Evolutionary conservation across 2,329 filamentous ascomycete species (phyloP).

Genomic region (Aspergillus costaricaensis): DNA sequence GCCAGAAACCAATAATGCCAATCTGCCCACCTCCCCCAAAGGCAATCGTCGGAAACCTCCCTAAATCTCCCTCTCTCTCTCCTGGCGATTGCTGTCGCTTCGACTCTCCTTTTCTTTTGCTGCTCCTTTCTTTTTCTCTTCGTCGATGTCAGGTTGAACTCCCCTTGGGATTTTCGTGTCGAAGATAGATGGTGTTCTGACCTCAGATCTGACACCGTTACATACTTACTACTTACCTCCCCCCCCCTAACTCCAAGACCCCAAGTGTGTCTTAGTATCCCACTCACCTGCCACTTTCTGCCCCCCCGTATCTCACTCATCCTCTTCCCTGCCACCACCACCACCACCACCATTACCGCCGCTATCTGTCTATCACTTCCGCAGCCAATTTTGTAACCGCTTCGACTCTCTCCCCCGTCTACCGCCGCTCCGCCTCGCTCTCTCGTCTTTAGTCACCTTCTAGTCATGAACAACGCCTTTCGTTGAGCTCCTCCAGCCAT

Average conservation of each 20-base stretch:
- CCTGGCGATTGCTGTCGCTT: background rate
- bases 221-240: slow-evolving; percentile 1
- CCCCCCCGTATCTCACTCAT: slow-evolving; percentile 6
- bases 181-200: background rate
- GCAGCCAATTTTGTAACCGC: slow-evolving; percentile 16
- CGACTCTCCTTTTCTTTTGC: background rate
- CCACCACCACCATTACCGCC: slow-evolving; percentile 13
- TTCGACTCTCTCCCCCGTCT: slow-evolving; percentile 6
- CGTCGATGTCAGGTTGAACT: background rate
- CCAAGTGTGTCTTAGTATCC: slow-evolving; percentile 10
- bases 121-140: background rate
- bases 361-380: slow-evolving; percentile 12
- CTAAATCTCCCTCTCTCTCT: slow-evolving; percentile 7
- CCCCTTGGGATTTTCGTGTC: background rate
- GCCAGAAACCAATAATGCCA: background rate
- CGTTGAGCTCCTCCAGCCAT: slow-evolving; percentile 25
- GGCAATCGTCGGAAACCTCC: background rate
- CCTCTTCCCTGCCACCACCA: slow-evolving; percentile 10
- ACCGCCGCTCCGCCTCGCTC: slow-evolving; percentile 11
- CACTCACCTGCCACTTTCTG: background rate
- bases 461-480: slow-evolving; percentile 26
- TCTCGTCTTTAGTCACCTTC: slow-evolving; percentile 9
- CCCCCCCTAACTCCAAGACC: slow-evolving; percentile 6
- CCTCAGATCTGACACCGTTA: background rate
- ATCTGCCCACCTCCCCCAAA: slow-evolving; percentile 7